Conservation (phyloP, 225 moss, liverwort and hornwort species). For the Thuidium tamariscinum region DNA sequence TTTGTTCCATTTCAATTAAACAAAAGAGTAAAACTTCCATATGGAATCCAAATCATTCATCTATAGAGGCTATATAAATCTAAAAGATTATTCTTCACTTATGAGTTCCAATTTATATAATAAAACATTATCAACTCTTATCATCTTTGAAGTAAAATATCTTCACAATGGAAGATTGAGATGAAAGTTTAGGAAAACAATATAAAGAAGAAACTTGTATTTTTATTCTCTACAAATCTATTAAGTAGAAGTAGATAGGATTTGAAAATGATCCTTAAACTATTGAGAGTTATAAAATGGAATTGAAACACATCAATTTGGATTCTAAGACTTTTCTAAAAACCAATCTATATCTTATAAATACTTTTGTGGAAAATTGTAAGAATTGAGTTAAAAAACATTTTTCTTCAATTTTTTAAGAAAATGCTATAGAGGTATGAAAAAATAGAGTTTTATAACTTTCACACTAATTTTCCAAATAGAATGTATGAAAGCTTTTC, state of each 20-base stretch:
- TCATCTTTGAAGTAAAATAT: background rate
- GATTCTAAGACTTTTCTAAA: rapidly evolving
- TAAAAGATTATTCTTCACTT: background rate
- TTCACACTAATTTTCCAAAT: background rate
- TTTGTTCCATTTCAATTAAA: background rate
- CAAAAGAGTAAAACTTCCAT: background rate
- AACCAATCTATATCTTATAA: background rate
- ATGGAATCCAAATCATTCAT: background rate
- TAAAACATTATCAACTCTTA: no score
- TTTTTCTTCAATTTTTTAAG: rapidly evolving
- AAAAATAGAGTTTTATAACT: background rate
- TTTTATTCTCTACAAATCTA: background rate
- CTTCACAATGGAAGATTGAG: rapidly evolving
- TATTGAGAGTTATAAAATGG: no score
- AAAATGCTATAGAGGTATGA: background rate
- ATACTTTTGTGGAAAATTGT: rapidly evolving
- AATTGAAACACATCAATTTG: rapidly evolving
- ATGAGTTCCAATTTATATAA: background rate
- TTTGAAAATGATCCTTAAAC: background rate
- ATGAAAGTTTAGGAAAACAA: background rate
- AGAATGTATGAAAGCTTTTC: background rate
- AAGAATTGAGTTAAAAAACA: background rate
- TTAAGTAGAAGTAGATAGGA: background rate
- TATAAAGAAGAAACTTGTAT: no score
- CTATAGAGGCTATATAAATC: background rate